Conservation (phyloP, 768 basidiomycete genomes). For the Auriscalpium orientale region DNA sequence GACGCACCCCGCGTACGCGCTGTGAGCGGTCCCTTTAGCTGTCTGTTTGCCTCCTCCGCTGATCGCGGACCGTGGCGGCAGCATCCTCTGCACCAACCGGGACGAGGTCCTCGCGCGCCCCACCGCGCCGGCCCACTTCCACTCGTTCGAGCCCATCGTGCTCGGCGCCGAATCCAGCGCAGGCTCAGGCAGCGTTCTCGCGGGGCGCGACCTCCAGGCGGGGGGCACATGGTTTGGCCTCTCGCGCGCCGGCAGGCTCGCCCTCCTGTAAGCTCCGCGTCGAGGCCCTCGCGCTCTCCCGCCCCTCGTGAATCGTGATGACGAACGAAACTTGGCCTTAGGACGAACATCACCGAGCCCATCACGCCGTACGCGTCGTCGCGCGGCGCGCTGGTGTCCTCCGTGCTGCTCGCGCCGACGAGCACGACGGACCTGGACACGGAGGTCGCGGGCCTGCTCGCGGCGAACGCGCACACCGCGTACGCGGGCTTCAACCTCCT, state of each 20-base stretch:
- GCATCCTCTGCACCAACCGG: conserved; percentile 69
- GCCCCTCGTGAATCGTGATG: not conserved
- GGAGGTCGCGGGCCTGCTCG: conserved; percentile 38
- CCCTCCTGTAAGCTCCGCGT: conserved; percentile 51
- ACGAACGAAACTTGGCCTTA: conserved; percentile 24
- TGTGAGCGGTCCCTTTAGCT: conserved; percentile 41
- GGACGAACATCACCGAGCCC: conserved; percentile 84
- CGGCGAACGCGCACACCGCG: conserved; percentile 31
- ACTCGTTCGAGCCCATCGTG: conserved; percentile 44
- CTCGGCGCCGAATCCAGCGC: conserved; percentile 11
- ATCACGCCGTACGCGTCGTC: conserved; percentile 41
- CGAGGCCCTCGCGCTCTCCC: not conserved
- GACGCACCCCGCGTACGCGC: conserved; percentile 67
- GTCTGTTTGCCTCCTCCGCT: not conserved
- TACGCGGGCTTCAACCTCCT: conserved; percentile 82
- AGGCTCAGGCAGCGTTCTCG: conserved; percentile 41
- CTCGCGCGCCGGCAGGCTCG: conserved; percentile 55
- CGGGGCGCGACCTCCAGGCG: conserved; percentile 63
- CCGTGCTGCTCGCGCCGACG: conserved; percentile 54
- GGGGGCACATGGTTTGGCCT: conserved; percentile 85
- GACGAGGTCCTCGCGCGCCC: conserved; percentile 69
- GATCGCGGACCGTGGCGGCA: conserved; percentile 21
- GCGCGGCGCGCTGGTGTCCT: conserved; percentile 60
- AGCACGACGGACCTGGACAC: conserved; percentile 37
- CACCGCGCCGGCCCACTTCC: conserved; percentile 58